These are phyloP conservation scores for Lactarius pseudohatsudake DNA, from an alignment of 768 basidiomycete species.

Conservation along the genomic window DNA sequence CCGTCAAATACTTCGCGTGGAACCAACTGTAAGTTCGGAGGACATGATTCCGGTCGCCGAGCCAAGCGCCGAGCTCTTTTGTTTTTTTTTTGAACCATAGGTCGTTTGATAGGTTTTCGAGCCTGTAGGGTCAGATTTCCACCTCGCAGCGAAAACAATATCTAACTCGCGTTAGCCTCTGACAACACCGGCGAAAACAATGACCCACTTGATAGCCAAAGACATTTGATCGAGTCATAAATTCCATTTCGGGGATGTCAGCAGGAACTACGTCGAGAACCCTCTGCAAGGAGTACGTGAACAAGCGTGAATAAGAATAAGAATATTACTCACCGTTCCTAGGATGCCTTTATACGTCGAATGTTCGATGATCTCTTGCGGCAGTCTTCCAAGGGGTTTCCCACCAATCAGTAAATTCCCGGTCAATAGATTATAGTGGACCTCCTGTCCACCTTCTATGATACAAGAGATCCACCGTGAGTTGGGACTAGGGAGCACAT, in stretches of 20 bases:
- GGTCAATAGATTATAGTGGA: conserved; percentile 8
- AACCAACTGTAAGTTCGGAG: conserved; percentile 34
- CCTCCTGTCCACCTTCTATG: background rate
- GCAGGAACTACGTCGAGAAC: conserved; percentile 7
- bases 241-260: conserved; percentile 8
- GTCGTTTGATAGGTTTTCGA: background rate
- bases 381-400: conserved; percentile 12
- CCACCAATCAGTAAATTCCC: conserved; percentile 7
- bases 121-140: background rate
- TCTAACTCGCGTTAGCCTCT: background rate
- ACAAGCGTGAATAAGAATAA: background rate
- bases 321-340: background rate
- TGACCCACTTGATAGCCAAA: background rate
- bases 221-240: background rate
- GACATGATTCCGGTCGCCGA: too few species aligned
- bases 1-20: conserved; percentile 34
- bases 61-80: too few species aligned
- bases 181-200: background rate
- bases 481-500: background rate
- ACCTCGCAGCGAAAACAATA: background rate
- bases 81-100: too few species aligned
- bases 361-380: conserved; percentile 4
- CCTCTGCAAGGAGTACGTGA: background rate
- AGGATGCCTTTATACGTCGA: conserved; percentile 3
- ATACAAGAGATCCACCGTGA: conserved; percentile 5